Base-by-base conservation (phyloP, 75 land plant genomes). In the Pseudotsuga menziesii region DNA sequence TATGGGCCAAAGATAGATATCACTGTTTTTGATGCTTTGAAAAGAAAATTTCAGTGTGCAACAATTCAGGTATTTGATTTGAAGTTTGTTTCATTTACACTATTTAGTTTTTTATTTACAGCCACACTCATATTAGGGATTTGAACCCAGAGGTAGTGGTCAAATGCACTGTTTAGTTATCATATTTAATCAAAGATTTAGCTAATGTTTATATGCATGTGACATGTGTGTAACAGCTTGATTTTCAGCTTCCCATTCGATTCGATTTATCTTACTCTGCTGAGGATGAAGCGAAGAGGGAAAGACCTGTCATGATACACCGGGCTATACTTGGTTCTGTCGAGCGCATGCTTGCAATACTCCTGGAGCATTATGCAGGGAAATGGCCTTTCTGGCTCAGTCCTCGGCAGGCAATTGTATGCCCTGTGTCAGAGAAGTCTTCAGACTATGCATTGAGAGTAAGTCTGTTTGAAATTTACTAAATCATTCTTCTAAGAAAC, bases 311-410 rank as follows among this genome's bases (percentile, higher is more conserved):
- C 27, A 97, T 97, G 85, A 95, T 97, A 72, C 99, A 97, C 85
- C 80, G 99, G 58, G 99, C 99, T 1, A 83, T 97, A 52, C 82
- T 97, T 61, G 99, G 99, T 56, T 95, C 98, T 74, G 98, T 97
- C 64, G 99, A 97, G 78, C 90, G 99, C 7, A 97, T 97, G 99
- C 83, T 95, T 84, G 99, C 99, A 16, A 97, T 97, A 62, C 88
- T 97, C 32, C 81, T 97, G 75, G 99, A 97, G 75, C 98, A 97
- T 78, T 94, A 95, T 82, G 94, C 91, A 71, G 99, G 99, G 57
- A 97, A 97, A 73, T 97, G 99, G 99, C 99, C 99, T 3, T 95
- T 97, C 78, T 97, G 99, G 99, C 89, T 97, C 56, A 97, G 99
- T 79, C 99, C 99, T n/a, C 96, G 99, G 16, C 99, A 97, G 80